Conservation (phyloP, 164 flowering plant species). For the Piper betle region DNA sequence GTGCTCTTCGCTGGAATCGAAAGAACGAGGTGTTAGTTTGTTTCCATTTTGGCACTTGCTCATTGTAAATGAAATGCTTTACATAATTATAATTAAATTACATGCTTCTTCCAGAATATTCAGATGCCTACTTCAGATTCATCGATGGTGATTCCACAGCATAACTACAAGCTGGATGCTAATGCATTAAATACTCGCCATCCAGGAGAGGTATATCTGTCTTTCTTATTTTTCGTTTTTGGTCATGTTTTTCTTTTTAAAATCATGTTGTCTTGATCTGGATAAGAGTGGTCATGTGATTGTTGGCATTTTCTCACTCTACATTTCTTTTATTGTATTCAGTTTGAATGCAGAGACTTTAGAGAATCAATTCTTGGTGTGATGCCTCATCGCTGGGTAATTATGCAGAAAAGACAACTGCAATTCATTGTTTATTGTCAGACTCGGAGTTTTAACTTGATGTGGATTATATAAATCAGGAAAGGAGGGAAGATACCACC, state of each 20-base stretch:
- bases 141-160: slow-evolving; percentile 82
- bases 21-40: slow-evolving; percentile 55
- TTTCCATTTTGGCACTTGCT: background rate
- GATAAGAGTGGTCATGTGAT: too few species aligned
- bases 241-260: background rate
- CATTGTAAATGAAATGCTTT: background rate
- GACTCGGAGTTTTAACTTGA: background rate
- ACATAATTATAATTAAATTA: background rate
- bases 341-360: slow-evolving; percentile 96
- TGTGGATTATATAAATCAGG: slow-evolving; percentile 31
- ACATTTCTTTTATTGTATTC: slow-evolving; percentile 3
- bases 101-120: slow-evolving; percentile 30
- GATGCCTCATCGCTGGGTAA: slow-evolving; percentile 98
- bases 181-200: slow-evolving; percentile 76
- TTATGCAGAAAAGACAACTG: background rate
- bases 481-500: slow-evolving; percentile 83
- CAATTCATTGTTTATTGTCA: background rate
- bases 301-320: background rate
- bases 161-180: slow-evolving; percentile 95
- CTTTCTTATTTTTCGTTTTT: too few species aligned
- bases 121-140: slow-evolving; percentile 63
- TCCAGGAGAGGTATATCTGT: slow-evolving; percentile 78
- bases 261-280: too few species aligned
- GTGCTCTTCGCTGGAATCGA: slow-evolving; percentile 60
- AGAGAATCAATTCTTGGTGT: slow-evolving; percentile 96